Evolutionary conservation across 192 early-diverging fungal species (phyloP).

Genomic region (Backusella macrospora): DNA sequence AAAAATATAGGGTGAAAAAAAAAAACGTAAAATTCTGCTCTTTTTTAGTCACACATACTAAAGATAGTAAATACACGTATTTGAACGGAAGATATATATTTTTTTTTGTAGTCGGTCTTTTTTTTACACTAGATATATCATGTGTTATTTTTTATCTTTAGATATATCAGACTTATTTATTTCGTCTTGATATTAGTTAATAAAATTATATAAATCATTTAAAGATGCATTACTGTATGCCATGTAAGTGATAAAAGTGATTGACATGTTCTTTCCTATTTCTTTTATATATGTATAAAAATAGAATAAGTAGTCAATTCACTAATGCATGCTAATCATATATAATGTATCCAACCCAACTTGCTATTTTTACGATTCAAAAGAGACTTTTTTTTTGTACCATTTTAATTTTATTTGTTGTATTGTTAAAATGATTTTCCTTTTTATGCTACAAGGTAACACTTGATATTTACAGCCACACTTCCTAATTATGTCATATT

Average conservation of each 20-base stretch:
- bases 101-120: not conserved
- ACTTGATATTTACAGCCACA: not conserved
- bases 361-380: not conserved
- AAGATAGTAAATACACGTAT: not conserved
- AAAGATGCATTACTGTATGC: not conserved
- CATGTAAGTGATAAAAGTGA: not conserved
- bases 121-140: no score
- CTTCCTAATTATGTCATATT: no score
- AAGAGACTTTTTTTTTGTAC: not conserved
- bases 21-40: not conserved
- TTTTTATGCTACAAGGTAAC: no score
- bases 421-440: not conserved
- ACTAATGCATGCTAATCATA: not conserved
- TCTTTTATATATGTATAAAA: not conserved
- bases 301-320: not conserved
- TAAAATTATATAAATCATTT: not conserved
- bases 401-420: not conserved
- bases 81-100: not conserved
- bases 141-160: no score
- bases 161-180: not conserved
- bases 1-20: constrained; percentile 1
- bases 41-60: not conserved
- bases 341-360: not conserved
- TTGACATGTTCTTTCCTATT: not conserved
- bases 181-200: not conserved